Base-by-base conservation (phyloP, 805 yeast genomes). In the Pichia rugopelliculosa region DNA sequence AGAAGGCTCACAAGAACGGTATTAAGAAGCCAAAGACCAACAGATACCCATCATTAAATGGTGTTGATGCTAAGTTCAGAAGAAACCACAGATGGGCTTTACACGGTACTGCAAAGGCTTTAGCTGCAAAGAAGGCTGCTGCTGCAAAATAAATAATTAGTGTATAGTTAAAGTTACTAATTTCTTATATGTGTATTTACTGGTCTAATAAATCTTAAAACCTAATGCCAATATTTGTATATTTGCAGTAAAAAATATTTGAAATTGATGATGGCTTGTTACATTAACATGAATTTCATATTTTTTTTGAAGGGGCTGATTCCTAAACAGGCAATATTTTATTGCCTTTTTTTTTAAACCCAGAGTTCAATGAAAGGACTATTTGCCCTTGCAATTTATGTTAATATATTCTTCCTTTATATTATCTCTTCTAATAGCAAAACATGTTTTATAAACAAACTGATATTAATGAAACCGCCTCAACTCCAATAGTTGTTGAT, bases 1-100 rank as follows among this genome's bases (percentile, higher is more conserved):
- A 77, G 74, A 93, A 93, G 95, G 98, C 98, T 70, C 99, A 93
- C 97, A 90, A 84, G 74, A 93, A 93, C 86, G 99, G 99, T 80
- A 91, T 93, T 81, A 91, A 91, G 87, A 93, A 91, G 90, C 96
- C 97, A 67, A 87, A 81, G 84, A 84, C 96, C 71, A 77, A 82
- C 95, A 90, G 87, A 81, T 89, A 91, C 84, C 96, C 96, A 64
- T 90, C 98, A 61, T 81, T 88, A 76, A 91, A 87, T 79, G 96
- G 96, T 82, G 97, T 91, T 74, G 98, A 93, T 76, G 83, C 99
- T 72, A 93, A 93, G 85, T 93, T 93, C 96, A 83, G 82, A 72
- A 86, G 98, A 80, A 93, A 93, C 95, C 98, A 91, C 93, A 90
- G 87, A 79, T 87, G 82, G 77, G 98, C 97, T 77, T 82, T 88